These are phyloP conservation scores for Cicer chorassanicum DNA, from an alignment of 306 rosid genomes.

Conservation along the genomic window DNA sequence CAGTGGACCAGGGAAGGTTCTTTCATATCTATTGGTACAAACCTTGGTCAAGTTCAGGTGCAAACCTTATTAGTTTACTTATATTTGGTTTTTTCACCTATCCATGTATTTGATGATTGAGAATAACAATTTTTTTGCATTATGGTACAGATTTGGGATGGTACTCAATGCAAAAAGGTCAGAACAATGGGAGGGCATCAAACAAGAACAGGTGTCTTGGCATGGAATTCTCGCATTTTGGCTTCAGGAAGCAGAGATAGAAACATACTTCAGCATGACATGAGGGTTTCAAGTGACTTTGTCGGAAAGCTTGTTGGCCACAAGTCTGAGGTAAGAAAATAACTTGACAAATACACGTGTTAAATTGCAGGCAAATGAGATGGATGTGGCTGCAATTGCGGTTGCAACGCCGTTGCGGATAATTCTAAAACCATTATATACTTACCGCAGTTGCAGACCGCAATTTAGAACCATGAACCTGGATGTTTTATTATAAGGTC, in stretches of 20 bases:
- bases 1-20: conserved; percentile 99
- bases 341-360: background rate
- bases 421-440: too few species aligned
- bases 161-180: conserved; percentile 83
- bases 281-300: conserved; percentile 76
- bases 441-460: too few species aligned
- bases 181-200: conserved; percentile 98
- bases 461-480: too few species aligned
- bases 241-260: conserved; percentile 97
- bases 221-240: conserved; percentile 91
- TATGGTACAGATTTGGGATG: conserved; percentile 84
- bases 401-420: too few species aligned
- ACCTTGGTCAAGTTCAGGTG: conserved; percentile 97
- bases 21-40: conserved; percentile 87
- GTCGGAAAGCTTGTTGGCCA: conserved; percentile 88
- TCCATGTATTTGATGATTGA: conserved; percentile 13
- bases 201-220: conserved; percentile 95
- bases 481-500: background rate
- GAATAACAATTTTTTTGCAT: conserved; percentile 24
- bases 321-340: conserved; percentile 82
- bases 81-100: background rate
- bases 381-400: too few species aligned
- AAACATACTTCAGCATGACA: conserved; percentile 95
- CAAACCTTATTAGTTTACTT: conserved; percentile 6
- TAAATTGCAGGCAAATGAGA: too few species aligned